Conservation (phyloP, 768 basidiomycete species). For the Hebeloma cylindrosporum region DNA sequence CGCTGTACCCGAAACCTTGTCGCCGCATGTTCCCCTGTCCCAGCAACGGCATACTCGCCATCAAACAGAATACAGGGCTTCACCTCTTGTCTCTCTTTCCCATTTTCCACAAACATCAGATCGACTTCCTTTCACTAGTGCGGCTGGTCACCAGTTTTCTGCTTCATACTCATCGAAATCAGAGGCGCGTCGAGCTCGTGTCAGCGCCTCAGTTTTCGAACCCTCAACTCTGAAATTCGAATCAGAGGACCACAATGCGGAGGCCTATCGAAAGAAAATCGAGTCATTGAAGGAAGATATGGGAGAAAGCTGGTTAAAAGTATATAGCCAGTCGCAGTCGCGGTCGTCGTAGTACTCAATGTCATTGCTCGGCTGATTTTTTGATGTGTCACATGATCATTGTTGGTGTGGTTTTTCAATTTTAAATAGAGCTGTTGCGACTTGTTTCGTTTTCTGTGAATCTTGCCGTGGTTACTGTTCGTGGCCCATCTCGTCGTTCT, state of each 20-base stretch:
- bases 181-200: constrained; percentile 48
- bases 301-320: constrained; percentile 88
- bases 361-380: constrained; percentile 1
- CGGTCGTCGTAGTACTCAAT: constrained; percentile 1
- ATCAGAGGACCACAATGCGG: constrained; percentile 47
- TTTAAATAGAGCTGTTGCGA: constrained; percentile 10
- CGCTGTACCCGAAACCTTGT: not conserved
- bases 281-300: constrained; percentile 85
- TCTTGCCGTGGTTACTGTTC: constrained; percentile 12
- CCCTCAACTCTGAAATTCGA: constrained; percentile 26
- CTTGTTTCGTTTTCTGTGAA: constrained; percentile 18
- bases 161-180: constrained; percentile 31
- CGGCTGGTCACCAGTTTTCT: not conserved
- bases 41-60: constrained; percentile 47
- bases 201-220: constrained; percentile 67
- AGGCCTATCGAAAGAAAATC: constrained; percentile 72
- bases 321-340: constrained; percentile 52
- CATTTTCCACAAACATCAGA: not conserved
- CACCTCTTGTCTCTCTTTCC: constrained; percentile 5
- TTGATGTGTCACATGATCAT: constrained; percentile 15
- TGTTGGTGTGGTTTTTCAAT: constrained; percentile 9
- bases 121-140: not conserved
- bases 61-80: constrained; percentile 45
- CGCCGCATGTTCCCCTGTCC: not conserved
- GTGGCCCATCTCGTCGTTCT: constrained; percentile 55